Evolutionary conservation across 73 alveolate genomes (phyloP), one percentile per base, ranked within the genome.

Genomic region (Paraurostyla sp.): DNA sequence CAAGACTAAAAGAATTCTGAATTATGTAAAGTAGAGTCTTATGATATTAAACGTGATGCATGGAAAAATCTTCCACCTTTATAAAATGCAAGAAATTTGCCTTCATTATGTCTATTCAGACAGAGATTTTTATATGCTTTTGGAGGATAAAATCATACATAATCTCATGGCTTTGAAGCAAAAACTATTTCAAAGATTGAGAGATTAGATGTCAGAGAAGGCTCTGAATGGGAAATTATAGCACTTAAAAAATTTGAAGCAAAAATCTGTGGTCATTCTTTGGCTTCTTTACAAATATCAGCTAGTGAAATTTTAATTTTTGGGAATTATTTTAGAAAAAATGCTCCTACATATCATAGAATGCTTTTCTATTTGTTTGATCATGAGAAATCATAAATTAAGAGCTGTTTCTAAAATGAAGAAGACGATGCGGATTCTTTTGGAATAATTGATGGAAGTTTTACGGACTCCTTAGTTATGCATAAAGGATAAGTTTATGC

Each of bases 171-270:
- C 20, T 42, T 45, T 29, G 48, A 23, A 48, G 30, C 33, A 3
- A 32, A 75, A 9, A 36, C 13, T 33, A 40, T 51, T 0, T 32
- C 89, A 2, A 33, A 30, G 11, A 78, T 54, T 35, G 89, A 78
- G 52, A 78, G 78, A 33, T 40, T 78, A 23, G 89, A 78, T 33
- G 48, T 75, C 2, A 75, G 87, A 33, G 87, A 75, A 25, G 87
- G 87, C 32, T 25, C 9, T 46, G 2, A 7, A 7, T 75, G 87
- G 87, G 87, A 75, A 30, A 30, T 46, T 20, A 75, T 75, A 6
- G 25, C 18, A 1, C 40, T n/a, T 6, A 46, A 23, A 15, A 42
- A 43, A 2, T 4, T 35, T 16, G 71, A 16, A 13, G 40, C 2
- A 0, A 51, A 52, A 30, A 54, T 78, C 6, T 27, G 22, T 9